phyloP scores from a whole-genome alignment of 208 protist genomes.

The Trypanosoma congolense region DNA sequence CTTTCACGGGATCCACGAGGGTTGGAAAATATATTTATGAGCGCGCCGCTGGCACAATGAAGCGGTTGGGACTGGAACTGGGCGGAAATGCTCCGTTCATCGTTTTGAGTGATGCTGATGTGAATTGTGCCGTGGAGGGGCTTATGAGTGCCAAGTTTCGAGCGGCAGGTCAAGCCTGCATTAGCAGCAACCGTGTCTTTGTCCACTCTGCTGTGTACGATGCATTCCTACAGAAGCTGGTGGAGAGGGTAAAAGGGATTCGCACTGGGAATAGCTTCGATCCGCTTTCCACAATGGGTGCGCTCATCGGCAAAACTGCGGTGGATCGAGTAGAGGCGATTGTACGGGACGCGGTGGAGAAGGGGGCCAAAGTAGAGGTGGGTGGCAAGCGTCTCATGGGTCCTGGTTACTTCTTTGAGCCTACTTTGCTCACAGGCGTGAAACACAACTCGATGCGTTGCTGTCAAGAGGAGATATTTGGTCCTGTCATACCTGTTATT shows the following conservation, averaged over 20 bases:
- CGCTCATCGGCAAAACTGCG: slow-evolving; percentile 51
- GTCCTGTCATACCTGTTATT: slow-evolving; percentile 78
- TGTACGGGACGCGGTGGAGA: slow-evolving; percentile 56
- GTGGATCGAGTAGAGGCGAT: slow-evolving; percentile 37
- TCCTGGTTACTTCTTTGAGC: slow-evolving; percentile 76
- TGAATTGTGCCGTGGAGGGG: slow-evolving; percentile 55
- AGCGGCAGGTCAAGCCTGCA: slow-evolving; percentile 89
- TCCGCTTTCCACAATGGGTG: slow-evolving; percentile 39
- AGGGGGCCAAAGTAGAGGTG: slow-evolving; percentile 60
- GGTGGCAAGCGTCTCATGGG: slow-evolving; percentile 46
- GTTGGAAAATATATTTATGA: slow-evolving; percentile 70
- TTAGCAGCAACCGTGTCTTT: slow-evolving; percentile 76
- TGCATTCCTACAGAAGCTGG: slow-evolving; percentile 44
- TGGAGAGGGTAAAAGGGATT: slow-evolving; percentile 32
- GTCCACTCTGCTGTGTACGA: slow-evolving; percentile 68
- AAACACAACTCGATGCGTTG: slow-evolving; percentile 42
- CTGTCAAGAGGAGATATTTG: slow-evolving; percentile 89
- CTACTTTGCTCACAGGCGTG: slow-evolving; percentile 76
- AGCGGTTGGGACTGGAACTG: slow-evolving; percentile 84
- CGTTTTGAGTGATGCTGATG: slow-evolving; percentile 86
- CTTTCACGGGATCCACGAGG: slow-evolving; percentile 83
- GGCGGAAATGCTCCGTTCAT: slow-evolving; percentile 91
- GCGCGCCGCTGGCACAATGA: slow-evolving; percentile 60
- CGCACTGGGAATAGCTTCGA: slow-evolving; percentile 77
- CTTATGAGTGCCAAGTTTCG: slow-evolving; percentile 72